Conservation (phyloP, 2,329 filamentous ascomycete genomes). For the Apiospora arundinis region DNA sequence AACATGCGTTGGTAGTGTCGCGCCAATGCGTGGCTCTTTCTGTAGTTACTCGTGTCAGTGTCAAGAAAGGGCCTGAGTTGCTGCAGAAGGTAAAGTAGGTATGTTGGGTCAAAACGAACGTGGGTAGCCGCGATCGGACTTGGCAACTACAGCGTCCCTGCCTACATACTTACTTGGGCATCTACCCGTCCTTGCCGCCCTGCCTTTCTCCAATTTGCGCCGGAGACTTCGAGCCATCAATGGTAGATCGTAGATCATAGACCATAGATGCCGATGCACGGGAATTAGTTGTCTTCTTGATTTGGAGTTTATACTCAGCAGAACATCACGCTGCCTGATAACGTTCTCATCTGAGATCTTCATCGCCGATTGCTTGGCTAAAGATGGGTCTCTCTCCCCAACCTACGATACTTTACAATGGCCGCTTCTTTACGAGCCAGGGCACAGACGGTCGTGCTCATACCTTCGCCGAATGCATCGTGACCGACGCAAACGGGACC, state of each 20-base stretch:
- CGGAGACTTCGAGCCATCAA: not conserved
- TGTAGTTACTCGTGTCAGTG: not conserved
- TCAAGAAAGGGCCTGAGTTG: not conserved
- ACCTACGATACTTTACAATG: conserved; percentile 56
- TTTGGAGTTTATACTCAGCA: not conserved
- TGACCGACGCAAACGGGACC: conserved; percentile 41
- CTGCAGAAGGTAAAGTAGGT: too few relatives aligned
- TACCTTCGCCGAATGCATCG: conserved; percentile 45
- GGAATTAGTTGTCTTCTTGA: too few relatives aligned
- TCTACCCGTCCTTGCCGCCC: conserved; percentile 58
- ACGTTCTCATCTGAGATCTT: not conserved
- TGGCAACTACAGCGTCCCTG: not conserved
- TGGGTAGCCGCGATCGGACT: conserved; percentile 3
- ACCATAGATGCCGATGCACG: not conserved
- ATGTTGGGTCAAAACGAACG: not conserved
- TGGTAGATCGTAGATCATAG: not conserved
- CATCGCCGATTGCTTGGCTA: not conserved
- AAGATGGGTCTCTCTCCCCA: not conserved
- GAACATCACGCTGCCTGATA: not conserved
- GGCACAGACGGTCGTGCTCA: conserved; percentile 37
- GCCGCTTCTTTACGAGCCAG: conserved; percentile 63
- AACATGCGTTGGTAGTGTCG: conserved; percentile 17
- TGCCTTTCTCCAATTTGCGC: conserved; percentile 30
- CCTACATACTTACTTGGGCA: not conserved
- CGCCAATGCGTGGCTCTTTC: not conserved